phyloP scores from a whole-genome alignment of 1,139 yeast species.

The Candida dubliniensis region DNA sequence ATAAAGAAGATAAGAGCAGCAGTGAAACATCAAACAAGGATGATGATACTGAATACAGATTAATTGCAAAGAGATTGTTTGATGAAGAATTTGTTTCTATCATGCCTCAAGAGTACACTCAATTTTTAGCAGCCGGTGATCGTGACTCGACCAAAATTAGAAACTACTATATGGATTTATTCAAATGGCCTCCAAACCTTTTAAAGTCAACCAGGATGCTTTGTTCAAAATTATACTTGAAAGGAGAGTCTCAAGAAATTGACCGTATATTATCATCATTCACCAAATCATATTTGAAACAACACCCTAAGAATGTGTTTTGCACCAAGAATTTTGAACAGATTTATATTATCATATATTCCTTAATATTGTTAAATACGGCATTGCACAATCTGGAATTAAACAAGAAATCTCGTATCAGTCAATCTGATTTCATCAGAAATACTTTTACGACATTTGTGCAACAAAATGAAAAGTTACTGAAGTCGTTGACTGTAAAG shows the following conservation, averaged over 20 bases:
- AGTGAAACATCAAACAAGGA: background rate
- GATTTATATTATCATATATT: conserved; percentile 71
- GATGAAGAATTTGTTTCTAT: conserved; percentile 32
- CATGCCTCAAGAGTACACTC: conserved; percentile 49
- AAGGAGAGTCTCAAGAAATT: conserved; percentile 83
- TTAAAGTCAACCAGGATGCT: conserved; percentile 58
- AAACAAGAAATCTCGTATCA: conserved; percentile 40
- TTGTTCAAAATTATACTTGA: conserved; percentile 66
- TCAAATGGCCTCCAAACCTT: conserved; percentile 51
- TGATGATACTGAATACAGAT: conserved; percentile 10
- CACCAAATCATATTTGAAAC: conserved; percentile 63
- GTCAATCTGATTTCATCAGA: conserved; percentile 51
- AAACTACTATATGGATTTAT: conserved; percentile 47
- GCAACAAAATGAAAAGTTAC: conserved; percentile 34
- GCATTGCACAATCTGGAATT: conserved; percentile 58
- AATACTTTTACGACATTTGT: conserved; percentile 53
- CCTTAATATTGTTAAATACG: conserved; percentile 71
- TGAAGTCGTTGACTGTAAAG: conserved; percentile 34
- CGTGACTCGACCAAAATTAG: conserved; percentile 43
- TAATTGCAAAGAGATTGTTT: conserved; percentile 11
- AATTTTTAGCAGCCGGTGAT: conserved; percentile 44
- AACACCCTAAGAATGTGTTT: conserved; percentile 51
- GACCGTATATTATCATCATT: conserved; percentile 73
- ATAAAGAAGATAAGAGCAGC: background rate
- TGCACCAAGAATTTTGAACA: conserved; percentile 56